phyloP scores from a whole-genome alignment of 768 basidiomycete genomes.

The Pisolithus sp. region DNA sequence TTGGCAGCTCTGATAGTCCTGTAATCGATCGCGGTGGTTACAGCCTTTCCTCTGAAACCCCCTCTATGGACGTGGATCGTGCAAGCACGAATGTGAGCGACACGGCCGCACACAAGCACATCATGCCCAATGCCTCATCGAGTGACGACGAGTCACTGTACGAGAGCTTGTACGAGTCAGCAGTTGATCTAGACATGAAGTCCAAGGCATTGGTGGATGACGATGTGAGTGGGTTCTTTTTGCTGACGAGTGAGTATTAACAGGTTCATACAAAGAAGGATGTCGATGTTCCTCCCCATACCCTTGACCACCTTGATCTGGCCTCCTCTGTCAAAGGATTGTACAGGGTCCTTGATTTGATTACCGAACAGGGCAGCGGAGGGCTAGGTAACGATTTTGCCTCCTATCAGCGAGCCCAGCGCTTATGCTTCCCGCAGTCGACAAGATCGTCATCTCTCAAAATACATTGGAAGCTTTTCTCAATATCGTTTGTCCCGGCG shows the following conservation, averaged over 20 bases:
- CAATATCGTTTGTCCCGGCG: constrained; percentile 42
- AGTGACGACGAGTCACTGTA: not conserved
- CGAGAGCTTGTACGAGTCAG: not conserved
- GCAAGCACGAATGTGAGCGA: no score
- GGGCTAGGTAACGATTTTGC: constrained; percentile 38
- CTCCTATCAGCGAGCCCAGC: not conserved
- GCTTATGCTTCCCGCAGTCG: constrained; percentile 31
- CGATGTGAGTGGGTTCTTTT: not conserved
- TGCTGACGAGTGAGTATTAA: not conserved
- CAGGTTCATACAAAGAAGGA: not conserved
- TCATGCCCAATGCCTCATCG: not conserved
- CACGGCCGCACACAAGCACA: not conserved
- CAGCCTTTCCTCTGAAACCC: no score
- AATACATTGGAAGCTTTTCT: constrained; percentile 42
- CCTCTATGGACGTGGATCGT: no score
- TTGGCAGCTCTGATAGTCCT: no score
- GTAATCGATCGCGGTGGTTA: no score
- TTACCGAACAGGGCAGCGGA: constrained; percentile 43
- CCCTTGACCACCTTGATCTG: constrained; percentile 15
- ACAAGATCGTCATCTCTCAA: constrained; percentile 58
- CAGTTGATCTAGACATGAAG: not conserved
- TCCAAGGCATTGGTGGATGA: not conserved
- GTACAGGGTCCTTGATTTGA: constrained; percentile 49
- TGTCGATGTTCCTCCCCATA: not conserved
- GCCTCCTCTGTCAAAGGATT: constrained; percentile 35